Conservation (phyloP, 208 protist genomes). For the Trypanosoma conorhini region DNA sequence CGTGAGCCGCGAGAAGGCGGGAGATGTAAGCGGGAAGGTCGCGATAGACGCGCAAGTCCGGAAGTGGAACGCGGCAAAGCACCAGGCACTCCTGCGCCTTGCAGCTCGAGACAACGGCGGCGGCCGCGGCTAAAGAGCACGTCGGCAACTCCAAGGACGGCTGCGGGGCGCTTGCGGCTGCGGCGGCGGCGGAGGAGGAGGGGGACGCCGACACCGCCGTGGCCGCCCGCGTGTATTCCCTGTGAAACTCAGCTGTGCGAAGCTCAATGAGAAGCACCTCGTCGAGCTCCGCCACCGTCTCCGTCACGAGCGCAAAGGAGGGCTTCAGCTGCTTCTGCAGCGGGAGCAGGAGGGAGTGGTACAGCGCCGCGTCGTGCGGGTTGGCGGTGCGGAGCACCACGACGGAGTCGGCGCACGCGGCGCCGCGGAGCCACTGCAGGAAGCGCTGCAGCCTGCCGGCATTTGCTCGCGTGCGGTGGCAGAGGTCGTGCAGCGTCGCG, state of each 20-base stretch:
- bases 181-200: not conserved
- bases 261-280: constrained; percentile 9
- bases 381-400: constrained; percentile 21
- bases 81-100: not conserved
- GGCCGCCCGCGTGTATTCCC: not conserved
- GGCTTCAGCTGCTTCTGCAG: constrained; percentile 12
- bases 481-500: not conserved
- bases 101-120: not conserved
- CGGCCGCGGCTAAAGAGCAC: not conserved
- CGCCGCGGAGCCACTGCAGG: not conserved
- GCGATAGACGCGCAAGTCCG: constrained; percentile 72
- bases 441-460: not conserved
- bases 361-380: constrained; percentile 9
- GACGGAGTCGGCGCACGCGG: not conserved
- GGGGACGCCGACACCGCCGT: not conserved
- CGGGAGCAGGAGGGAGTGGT: constrained; percentile 7
- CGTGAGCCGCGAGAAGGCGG: constrained; percentile 59
- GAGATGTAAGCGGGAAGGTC: constrained; percentile 55
- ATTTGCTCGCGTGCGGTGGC: not conserved
- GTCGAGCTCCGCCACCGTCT: constrained; percentile 1
- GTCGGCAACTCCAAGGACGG: not conserved
- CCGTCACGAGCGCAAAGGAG: constrained; percentile 10
- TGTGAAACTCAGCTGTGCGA: constrained; percentile 6
- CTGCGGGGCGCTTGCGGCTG: too few species aligned
- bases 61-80: constrained; percentile 53